phyloP scores from a whole-genome alignment of 2,329 filamentous ascomycete genomes.

The Tolypocladium inflatum region DNA sequence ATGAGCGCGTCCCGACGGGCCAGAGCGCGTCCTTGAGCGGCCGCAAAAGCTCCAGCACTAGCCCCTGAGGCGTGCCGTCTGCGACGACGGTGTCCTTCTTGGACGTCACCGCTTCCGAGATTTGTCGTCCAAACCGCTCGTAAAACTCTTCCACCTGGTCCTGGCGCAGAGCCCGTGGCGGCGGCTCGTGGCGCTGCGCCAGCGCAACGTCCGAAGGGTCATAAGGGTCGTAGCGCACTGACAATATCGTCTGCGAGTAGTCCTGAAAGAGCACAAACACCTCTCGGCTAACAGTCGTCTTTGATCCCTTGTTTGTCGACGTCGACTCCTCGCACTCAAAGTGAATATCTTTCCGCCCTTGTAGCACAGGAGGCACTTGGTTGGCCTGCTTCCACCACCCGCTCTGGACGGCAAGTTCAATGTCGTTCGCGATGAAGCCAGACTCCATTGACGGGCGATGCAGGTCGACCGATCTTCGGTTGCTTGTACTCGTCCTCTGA shows the following conservation, averaged over 20 bases:
- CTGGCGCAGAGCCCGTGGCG: constrained; percentile 73
- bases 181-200: constrained; percentile 79
- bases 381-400: constrained; percentile 85
- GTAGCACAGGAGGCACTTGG: constrained; percentile 69
- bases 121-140: constrained; percentile 67
- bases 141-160: constrained; percentile 89
- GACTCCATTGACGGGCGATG: constrained; percentile 65
- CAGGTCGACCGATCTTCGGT: constrained; percentile 62
- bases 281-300: constrained; percentile 64
- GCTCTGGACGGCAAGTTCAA: constrained; percentile 65
- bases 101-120: constrained; percentile 58
- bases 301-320: constrained; percentile 58
- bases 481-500: constrained; percentile 28
- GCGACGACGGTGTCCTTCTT: constrained; percentile 76
- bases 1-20: constrained; percentile 81
- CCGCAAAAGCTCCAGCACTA: constrained; percentile 71
- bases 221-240: constrained; percentile 65
- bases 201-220: constrained; percentile 64
- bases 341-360: constrained; percentile 73
- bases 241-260: constrained; percentile 90
- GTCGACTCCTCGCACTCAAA: constrained; percentile 74
- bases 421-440: constrained; percentile 77
- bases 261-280: constrained; percentile 88
- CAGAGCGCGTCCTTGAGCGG: constrained; percentile 64
- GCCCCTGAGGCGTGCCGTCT: constrained; percentile 69